Base-by-base conservation (phyloP, 2,329 filamentous ascomycete species). In the Chaetomium globosum region DNA sequence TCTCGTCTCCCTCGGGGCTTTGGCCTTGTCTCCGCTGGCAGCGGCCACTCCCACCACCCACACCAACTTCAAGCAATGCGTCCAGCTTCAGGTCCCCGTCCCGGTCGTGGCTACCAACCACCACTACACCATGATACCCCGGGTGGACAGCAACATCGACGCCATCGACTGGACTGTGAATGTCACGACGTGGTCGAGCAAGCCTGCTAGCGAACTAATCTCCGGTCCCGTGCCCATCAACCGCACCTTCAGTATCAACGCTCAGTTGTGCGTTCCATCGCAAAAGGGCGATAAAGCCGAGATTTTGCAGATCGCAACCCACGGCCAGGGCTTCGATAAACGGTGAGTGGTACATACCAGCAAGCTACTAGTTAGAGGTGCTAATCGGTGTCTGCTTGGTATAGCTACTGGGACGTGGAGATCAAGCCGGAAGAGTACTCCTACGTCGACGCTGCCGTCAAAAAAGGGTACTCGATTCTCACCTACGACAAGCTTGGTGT, bases 351-450 rank as follows among this genome's bases (percentile, higher is more conserved):
- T 10, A 21, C 5, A 43, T 43, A 10, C 46, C 23, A 23, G 19
- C 10, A 36, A 9, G 8, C 9, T 21, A 19, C 2, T 9, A 4
- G 43, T 23, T 23, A 23, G 46, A 9, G 46, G 5, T 23, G 9
- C 46, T 48, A n/a, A 48, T 23, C 21, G n/a, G 9, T 48, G 19
- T 23, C n/a, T 13, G 3, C 9, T 28, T 83, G 79, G 54, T 89
- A 89, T 28, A 83, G 79, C 53, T 89, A 89, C 77, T 89, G 87
- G 86, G 85, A 89, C 72, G 74, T 84, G 12, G 74, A 84, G 0
- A 83, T 78, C 76, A 80, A 85, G 72, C 77, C 82, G 70, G 83
- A 80, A 78, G 85, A 87, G 72, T 89, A 90, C 77, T 86, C 82
- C 71, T 90, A 89, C 73, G 80, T 85, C 31, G 78, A 83, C 55